These are phyloP conservation scores for Blastobotrys americana DNA, from an alignment of 805 yeast species.

Conservation along the genomic window DNA sequence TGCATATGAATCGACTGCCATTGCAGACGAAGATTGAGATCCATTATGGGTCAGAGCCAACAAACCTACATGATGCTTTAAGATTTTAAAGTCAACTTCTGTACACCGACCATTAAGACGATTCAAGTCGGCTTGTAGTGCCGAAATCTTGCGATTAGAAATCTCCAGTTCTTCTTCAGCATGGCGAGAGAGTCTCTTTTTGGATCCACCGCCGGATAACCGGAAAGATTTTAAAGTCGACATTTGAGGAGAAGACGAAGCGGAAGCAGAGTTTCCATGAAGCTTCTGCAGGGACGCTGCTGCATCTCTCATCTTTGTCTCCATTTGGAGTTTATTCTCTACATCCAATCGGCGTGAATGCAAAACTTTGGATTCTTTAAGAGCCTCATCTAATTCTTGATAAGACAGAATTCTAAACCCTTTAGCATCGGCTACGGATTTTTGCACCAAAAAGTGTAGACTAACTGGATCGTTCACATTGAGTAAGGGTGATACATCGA, in stretches of 20 bases:
- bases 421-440: conserved; percentile 22
- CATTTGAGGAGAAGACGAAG: conserved; percentile 6
- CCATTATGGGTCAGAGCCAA: conserved; percentile 21
- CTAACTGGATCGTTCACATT: conserved; percentile 20
- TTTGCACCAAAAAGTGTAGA: conserved; percentile 24
- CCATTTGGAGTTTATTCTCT: conserved; percentile 19
- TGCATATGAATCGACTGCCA: conserved; percentile 5
- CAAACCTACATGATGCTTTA: conserved; percentile 19
- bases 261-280: conserved; percentile 5
- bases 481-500: conserved; percentile 22
- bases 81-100: conserved; percentile 12
- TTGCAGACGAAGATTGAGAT: conserved; percentile 16
- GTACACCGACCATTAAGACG: conserved; percentile 10
- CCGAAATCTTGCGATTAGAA: conserved; percentile 14
- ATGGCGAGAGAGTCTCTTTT: conserved; percentile 20
- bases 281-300: conserved; percentile 20
- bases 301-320: conserved; percentile 23
- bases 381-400: conserved; percentile 20
- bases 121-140: conserved; percentile 14
- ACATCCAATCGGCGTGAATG: conserved; percentile 17
- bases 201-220: conserved; percentile 12
- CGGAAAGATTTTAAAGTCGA: not conserved
- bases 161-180: conserved; percentile 23
- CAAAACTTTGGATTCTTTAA: conserved; percentile 13
- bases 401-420: conserved; percentile 22